These are phyloP conservation scores for Vicia sativa DNA, from an alignment of 306 rosid genomes.

Conservation along the genomic window DNA sequence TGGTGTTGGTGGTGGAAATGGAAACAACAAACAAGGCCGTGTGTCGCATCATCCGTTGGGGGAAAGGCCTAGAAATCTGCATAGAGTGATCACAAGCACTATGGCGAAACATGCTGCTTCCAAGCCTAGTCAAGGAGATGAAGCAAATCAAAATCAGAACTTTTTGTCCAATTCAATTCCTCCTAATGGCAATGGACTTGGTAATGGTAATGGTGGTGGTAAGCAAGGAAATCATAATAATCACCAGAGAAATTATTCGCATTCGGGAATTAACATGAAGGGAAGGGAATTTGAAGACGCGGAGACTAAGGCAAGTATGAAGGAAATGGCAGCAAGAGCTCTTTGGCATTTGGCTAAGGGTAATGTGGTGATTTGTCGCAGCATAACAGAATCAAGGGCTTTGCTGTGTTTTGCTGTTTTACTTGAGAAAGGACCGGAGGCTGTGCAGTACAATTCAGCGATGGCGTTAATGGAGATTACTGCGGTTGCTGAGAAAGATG, in stretches of 20 bases:
- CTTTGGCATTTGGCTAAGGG: constrained; percentile 65
- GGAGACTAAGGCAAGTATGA: constrained; percentile 58
- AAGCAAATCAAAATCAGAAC: constrained; percentile 4
- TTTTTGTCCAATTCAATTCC: background rate
- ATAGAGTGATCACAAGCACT: constrained; percentile 31
- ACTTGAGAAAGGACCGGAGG: constrained; percentile 60
- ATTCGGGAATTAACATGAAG: constrained; percentile 51
- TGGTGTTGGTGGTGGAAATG: background rate
- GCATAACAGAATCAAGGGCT: constrained; percentile 73
- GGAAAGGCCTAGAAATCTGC: constrained; percentile 21
- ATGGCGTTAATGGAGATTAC: constrained; percentile 76
- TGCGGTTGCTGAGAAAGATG: constrained; percentile 56
- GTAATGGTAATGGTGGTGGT: background rate
- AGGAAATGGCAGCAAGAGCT: constrained; percentile 75
- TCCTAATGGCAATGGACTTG: background rate
- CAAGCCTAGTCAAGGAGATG: background rate
- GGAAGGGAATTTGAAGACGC: constrained; percentile 74
- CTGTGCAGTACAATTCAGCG: constrained; percentile 56
- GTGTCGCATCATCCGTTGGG: constrained; percentile 43
- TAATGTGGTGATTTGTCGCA: constrained; percentile 59
- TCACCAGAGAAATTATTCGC: background rate
- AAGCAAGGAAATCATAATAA: background rate
- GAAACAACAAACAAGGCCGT: background rate
- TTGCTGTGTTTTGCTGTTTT: constrained; percentile 75
- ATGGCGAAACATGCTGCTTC: constrained; percentile 25